A percentile compares a stretch with the other conserved stretches of the same genome.
Conservation (phyloP, 148 eudicot species). For the Pharnaceum exiguum region DNA sequence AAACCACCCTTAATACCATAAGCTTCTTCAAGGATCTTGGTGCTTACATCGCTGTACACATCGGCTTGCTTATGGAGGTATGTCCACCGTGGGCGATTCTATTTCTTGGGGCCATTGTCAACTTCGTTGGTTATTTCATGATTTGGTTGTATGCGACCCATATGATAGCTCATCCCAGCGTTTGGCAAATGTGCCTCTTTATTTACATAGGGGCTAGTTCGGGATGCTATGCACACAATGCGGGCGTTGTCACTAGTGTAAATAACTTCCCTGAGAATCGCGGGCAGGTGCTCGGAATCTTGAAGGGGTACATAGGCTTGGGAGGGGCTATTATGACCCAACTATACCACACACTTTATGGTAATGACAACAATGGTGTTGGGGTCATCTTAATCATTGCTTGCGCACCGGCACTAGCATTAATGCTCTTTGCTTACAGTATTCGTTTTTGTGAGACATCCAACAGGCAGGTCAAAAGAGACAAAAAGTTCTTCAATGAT, state of each 20-base stretch:
- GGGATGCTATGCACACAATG: conserved; percentile 19
- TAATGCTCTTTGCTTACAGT: conserved; percentile 19
- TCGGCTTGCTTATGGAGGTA: conserved; percentile 24
- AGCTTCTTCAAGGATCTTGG: conserved; percentile 33
- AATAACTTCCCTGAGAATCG: conserved; percentile 31
- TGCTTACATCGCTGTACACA: conserved; percentile 25
- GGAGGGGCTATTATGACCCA: conserved; percentile 35
- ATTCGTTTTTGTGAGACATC: conserved; percentile 14
- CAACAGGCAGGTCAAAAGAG: conserved; percentile 16
- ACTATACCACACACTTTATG: conserved; percentile 27
- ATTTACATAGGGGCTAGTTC: conserved; percentile 25
- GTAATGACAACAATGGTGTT: conserved; percentile 2
- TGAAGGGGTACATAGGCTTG: conserved; percentile 28
- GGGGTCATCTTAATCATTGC: conserved; percentile 26
- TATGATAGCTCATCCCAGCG: conserved; percentile 13
- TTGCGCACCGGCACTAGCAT: conserved; percentile 24
- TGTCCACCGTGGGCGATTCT: conserved; percentile 28
- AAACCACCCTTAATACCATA: conserved; percentile 26
- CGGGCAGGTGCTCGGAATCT: conserved; percentile 26
- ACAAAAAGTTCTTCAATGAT: conserved; percentile 19
- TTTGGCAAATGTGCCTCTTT: conserved; percentile 26
- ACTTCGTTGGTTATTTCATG: conserved; percentile 25
- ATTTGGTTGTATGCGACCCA: conserved; percentile 25
- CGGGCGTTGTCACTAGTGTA: conserved; percentile 26
- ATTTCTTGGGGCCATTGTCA: conserved; percentile 16